Evolutionary conservation across 495 filamentous ascomycete species (phyloP), one percentile per base, ranked within the genome.

Genomic region (Massariosphaeria phaeospora): DNA sequence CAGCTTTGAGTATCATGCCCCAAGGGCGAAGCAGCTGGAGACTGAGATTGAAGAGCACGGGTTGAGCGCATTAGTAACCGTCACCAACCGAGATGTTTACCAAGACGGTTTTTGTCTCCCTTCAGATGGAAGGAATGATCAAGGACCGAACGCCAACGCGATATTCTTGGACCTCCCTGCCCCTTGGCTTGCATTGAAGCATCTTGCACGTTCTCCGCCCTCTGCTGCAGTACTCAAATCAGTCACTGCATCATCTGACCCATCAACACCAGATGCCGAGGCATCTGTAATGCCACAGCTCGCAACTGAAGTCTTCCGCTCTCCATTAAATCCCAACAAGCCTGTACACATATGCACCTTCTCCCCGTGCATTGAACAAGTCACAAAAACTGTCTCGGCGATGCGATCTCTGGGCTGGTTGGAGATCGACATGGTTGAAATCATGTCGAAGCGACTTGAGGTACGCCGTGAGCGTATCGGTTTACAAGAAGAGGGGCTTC

Each of bases 301-400:
- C 23, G 12, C 27, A 0, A n/a, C 49, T 4, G 41, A 41, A 33
- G 55, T 58, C 8, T 81, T 78, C 72, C 67, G 71, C 20, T 88
- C 87, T 0, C 82, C 89, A 0, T 76, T 98, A 3, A 81, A 89
- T 55, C 81, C 86, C 0, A 73, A 73, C 4, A 71, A 76, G 24
- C 71, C 87, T 1, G 79, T 81, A 17, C 77, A 89, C 55, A 73
- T 98, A 55, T 98, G 93, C 70, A 91, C 91, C 2, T 98, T 98
- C 73, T 90, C 85, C 7, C 93, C 93, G 0, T 98, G 93, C 68
- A 90, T 98, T 62, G 93, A 98, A 70, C 93, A 98, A 69, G 91
- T 91, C 8, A 85, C 85, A 26, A 78, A 80, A 31, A 96, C 94
- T 0, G 81, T 95, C 44, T 81, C 85, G 35, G 75, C 78, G 1